Evolutionary conservation across 257 asterid genomes (phyloP).

Genomic region (Solanum chaucha): DNA sequence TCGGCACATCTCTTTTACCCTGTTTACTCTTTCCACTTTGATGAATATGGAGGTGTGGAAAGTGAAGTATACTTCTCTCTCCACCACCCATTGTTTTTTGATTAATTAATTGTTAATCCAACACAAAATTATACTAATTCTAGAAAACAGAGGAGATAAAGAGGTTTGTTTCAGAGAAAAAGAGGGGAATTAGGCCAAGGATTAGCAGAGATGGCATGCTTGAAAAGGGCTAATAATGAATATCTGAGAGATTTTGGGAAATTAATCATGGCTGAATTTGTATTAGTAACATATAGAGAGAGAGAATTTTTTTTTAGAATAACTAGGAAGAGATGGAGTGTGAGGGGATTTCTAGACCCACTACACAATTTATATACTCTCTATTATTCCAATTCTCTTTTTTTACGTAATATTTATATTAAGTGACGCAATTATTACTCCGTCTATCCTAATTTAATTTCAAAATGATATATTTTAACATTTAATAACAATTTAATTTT

Average conservation of each 20-base stretch:
- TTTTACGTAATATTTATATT: background rate
- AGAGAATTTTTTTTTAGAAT: background rate
- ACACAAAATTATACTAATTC: background rate
- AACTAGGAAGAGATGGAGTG: background rate
- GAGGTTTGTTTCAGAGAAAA: background rate
- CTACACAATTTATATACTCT: background rate
- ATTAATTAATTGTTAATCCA: background rate
- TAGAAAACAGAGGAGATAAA: background rate
- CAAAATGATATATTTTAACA: no score
- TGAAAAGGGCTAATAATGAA: background rate
- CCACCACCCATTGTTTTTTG: background rate
- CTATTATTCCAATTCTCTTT: background rate
- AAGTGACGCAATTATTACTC: background rate
- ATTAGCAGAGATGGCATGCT: background rate
- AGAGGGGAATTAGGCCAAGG: background rate
- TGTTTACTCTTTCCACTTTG: background rate
- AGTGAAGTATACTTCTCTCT: background rate
- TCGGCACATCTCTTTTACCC: slow-evolving; percentile 5
- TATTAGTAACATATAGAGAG: background rate
- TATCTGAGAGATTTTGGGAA: background rate
- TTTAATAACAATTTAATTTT: no score
- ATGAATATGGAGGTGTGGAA: background rate
- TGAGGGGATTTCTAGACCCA: background rate
- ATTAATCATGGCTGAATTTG: background rate
- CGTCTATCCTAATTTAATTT: no score